Evolutionary conservation across 305 asterid genomes (phyloP).

Genomic region (Fraxinus velutina): DNA sequence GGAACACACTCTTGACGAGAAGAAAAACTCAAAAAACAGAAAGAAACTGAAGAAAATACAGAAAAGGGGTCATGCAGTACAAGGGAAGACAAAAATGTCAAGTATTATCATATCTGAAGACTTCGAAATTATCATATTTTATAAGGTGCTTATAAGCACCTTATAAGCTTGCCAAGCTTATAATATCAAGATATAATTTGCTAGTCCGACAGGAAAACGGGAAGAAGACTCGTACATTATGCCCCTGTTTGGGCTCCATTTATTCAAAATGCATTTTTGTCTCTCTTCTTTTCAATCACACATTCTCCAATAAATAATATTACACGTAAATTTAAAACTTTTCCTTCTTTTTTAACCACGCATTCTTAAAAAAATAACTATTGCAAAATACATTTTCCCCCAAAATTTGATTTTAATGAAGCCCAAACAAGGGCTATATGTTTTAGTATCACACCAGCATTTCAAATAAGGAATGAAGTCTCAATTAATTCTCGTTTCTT

Average conservation of each 20-base stretch:
- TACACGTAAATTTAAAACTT: too few relatives aligned
- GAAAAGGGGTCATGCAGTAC: not conserved
- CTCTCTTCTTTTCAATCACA: too few relatives aligned
- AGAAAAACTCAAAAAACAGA: not conserved
- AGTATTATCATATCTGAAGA: not conserved
- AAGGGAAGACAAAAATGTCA: not conserved
- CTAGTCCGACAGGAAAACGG: not conserved
- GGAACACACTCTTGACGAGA: not conserved
- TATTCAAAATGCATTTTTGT: too few relatives aligned
- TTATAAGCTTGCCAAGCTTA: not conserved
- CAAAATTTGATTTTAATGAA: too few relatives aligned
- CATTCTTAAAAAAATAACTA: too few relatives aligned
- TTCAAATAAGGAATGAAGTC: not conserved
- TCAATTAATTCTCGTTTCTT: not conserved
- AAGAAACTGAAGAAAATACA: not conserved
- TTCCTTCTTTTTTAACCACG: too few relatives aligned
- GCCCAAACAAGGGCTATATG: not conserved
- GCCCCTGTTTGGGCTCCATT: too few relatives aligned
- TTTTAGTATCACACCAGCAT: not conserved
- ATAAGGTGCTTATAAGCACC: too few relatives aligned
- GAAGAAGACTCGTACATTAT: not conserved
- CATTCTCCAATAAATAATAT: too few relatives aligned
- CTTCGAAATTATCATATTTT: not conserved
- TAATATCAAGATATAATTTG: not conserved
- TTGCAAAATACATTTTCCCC: too few relatives aligned